These are phyloP conservation scores for Knoxdaviesia capensis DNA, from an alignment of 2,329 filamentous ascomycete species.

Conservation along the genomic window DNA sequence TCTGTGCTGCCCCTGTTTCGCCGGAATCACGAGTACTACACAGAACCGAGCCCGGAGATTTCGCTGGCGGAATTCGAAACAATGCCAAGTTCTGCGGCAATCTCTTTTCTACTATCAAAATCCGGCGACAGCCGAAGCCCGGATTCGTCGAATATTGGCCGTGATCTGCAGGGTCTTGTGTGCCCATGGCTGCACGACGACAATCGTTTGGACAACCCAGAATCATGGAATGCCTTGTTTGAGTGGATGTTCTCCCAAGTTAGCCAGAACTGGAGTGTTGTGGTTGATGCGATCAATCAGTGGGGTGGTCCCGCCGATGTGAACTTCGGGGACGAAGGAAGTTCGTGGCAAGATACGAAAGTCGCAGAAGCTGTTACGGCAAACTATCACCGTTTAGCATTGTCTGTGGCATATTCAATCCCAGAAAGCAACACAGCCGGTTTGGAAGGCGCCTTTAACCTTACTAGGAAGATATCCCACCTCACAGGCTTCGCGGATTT, in stretches of 20 bases:
- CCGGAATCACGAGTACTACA: conserved; percentile 51
- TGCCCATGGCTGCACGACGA: conserved; percentile 48
- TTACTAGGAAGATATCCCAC: no score
- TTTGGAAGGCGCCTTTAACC: no score
- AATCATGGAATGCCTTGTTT: conserved; percentile 24
- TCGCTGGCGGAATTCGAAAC: conserved; percentile 44
- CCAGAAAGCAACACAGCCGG: no score
- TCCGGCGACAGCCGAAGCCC: conserved; percentile 19
- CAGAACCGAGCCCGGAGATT: conserved; percentile 22
- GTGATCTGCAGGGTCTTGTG: conserved; percentile 47
- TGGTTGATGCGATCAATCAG: conserved; percentile 41
- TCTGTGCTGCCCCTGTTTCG: conserved; percentile 48
- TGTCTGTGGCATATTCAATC: no score
- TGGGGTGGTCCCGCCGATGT: conserved; percentile 58
- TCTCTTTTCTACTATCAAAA: conserved; percentile 39
- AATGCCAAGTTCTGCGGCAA: conserved; percentile 35
- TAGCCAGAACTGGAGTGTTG: conserved; percentile 36
- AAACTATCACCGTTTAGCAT: no score
- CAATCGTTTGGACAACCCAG: conserved; percentile 6
- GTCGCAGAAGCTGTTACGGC: no score
- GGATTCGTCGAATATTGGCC: conserved; percentile 26
- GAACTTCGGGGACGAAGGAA: conserved; percentile 33
- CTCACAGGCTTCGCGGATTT: no score
- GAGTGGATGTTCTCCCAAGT: conserved; percentile 46
- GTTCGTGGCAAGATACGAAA: no score